Percentiles rank a stretch among this genome's conserved stretches.
phyloP scores from a whole-genome alignment of 2,329 filamentous ascomycete genomes.

The Diplodia mutila region DNA sequence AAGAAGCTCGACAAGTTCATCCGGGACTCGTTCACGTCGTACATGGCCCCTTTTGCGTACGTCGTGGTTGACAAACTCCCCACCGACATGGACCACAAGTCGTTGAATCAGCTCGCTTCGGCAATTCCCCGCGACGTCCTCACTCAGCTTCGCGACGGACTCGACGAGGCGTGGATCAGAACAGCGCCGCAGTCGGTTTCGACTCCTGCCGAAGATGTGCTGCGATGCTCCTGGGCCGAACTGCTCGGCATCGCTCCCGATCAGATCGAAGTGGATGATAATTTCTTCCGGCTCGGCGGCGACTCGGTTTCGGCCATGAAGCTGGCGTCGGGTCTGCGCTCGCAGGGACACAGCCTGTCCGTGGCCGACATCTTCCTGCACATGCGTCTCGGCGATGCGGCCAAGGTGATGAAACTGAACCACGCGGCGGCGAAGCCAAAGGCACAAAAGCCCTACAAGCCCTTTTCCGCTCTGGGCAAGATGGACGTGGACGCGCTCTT shows the following conservation, averaged over 20 bases:
- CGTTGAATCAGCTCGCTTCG: not conserved
- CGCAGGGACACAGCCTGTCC: constrained; percentile 42
- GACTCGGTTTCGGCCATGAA: constrained; percentile 53
- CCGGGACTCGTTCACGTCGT: constrained; percentile 35
- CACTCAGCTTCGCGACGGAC: constrained; percentile 31
- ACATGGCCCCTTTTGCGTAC: constrained; percentile 47
- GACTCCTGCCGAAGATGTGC: constrained; percentile 34
- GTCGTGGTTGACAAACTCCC: constrained; percentile 42
- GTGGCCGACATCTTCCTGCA: constrained; percentile 51
- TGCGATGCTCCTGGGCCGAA: constrained; percentile 33
- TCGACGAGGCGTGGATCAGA: constrained; percentile 24
- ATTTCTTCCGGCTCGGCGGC: constrained; percentile 53
- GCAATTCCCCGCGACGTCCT: constrained; percentile 28
- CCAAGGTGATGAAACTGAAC: constrained; percentile 52
- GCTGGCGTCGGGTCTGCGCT: constrained; percentile 45
- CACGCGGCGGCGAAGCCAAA: constrained; percentile 29
- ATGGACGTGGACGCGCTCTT: constrained; percentile 51
- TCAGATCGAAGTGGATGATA: constrained; percentile 45
- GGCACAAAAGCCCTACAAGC: constrained; percentile 38
- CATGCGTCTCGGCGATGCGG: constrained; percentile 56
- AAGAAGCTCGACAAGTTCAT: constrained; percentile 22
- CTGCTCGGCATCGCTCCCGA: constrained; percentile 36
- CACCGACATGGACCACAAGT: not conserved
- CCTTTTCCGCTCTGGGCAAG: constrained; percentile 56
- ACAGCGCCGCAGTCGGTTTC: not conserved